These are phyloP conservation scores for Trypanosoma melophagium DNA, from an alignment of 208 protist genomes.

Conservation along the genomic window DNA sequence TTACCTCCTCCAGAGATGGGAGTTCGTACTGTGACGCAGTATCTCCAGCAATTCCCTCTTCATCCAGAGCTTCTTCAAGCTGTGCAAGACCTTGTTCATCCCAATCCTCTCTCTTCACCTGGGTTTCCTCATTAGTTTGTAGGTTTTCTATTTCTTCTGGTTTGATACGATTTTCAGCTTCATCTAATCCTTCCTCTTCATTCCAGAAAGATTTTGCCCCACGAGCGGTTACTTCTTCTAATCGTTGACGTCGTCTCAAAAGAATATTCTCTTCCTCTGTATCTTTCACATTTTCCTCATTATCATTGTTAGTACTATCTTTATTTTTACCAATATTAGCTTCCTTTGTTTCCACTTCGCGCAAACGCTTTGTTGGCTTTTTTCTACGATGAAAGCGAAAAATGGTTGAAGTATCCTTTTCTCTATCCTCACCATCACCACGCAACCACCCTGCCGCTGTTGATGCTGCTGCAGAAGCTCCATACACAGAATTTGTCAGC, in stretches of 20 bases:
- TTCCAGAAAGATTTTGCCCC: constrained; percentile 27
- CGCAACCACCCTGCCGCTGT: constrained; percentile 57
- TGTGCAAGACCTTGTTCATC: constrained; percentile 52
- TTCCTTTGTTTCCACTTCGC: not conserved
- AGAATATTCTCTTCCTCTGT: constrained; percentile 16
- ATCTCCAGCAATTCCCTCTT: constrained; percentile 16
- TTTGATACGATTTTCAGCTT: constrained; percentile 14
- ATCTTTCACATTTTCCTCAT: constrained; percentile 7
- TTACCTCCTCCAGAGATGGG: constrained; percentile 82
- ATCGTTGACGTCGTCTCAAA: constrained; percentile 16
- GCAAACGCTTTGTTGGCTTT: constrained; percentile 3
- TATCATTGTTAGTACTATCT: not conserved
- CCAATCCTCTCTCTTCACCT: constrained; percentile 1
- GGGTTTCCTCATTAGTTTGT: not conserved
- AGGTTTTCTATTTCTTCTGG: not conserved
- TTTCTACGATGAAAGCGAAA: constrained; percentile 68
- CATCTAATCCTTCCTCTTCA: constrained; percentile 6
- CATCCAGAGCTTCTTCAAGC: constrained; percentile 37
- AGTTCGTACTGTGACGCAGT: constrained; percentile 41
- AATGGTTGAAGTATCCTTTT: constrained; percentile 75
- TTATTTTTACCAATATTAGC: not conserved
- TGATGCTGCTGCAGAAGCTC: constrained; percentile 78
- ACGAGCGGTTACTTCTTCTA: constrained; percentile 21
- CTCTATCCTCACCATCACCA: constrained; percentile 47
- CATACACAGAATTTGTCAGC: constrained; percentile 80